A percentile compares a stretch with the other conserved stretches of the same genome.
Conservation (phyloP, 2,329 filamentous ascomycete species). For the Aspergillus pseudoviridinutans region DNA sequence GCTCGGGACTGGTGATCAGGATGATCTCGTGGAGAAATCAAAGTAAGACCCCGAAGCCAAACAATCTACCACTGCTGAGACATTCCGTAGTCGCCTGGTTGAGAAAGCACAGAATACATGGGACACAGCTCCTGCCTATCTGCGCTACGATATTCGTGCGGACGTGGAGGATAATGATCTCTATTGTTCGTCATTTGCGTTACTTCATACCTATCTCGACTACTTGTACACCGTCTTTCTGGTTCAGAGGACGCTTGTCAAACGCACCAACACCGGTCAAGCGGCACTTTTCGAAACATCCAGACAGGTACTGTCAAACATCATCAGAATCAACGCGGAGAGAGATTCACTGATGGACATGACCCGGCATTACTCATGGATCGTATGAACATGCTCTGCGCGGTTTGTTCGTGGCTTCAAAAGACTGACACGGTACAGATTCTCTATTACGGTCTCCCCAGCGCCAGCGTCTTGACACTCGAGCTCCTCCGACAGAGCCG, state of each 20-base stretch:
- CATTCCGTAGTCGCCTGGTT: slow-evolving; percentile 19
- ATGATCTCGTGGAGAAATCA: slow-evolving; percentile 22
- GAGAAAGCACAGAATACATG: slow-evolving; percentile 22
- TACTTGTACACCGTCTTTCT: slow-evolving; percentile 35
- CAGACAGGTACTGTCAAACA: slow-evolving; percentile 26
- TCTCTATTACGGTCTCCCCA: slow-evolving; percentile 31
- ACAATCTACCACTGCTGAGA: neutral
- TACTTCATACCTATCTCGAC: slow-evolving; percentile 30
- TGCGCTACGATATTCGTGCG: slow-evolving; percentile 22
- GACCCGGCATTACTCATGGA: slow-evolving; percentile 32
- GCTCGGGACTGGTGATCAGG: slow-evolving; percentile 20
- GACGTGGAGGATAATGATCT: slow-evolving; percentile 7
- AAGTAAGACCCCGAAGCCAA: slow-evolving; percentile 14
- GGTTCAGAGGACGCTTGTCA: slow-evolving; percentile 30
- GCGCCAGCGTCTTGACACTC: slow-evolving; percentile 30
- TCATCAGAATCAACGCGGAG: slow-evolving; percentile 25
- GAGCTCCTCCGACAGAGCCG: slow-evolving; percentile 33
- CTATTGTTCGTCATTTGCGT: slow-evolving; percentile 15
- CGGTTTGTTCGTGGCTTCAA: neutral
- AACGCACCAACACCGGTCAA: slow-evolving; percentile 28
- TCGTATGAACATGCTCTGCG: slow-evolving; percentile 19
- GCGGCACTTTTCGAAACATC: slow-evolving; percentile 30
- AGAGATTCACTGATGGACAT: slow-evolving; percentile 27
- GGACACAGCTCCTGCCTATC: slow-evolving; percentile 20
- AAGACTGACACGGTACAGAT: slow-evolving; percentile 15